Conservation (phyloP, 2,329 filamentous ascomycete genomes). For the Tolypocladium endophyticum region DNA sequence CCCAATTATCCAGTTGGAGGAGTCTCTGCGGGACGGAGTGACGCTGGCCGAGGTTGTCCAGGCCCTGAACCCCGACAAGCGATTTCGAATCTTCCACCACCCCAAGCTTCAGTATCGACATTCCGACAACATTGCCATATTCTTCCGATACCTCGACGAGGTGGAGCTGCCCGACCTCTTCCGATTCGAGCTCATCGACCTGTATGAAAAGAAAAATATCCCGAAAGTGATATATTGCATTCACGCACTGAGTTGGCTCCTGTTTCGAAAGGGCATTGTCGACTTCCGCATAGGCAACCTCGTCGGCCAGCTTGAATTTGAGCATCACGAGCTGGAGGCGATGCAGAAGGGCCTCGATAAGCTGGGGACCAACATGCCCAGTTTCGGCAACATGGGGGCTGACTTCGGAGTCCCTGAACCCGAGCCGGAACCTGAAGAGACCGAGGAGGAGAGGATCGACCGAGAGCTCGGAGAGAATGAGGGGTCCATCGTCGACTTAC, state of each 20-base stretch:
- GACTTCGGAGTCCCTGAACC: conserved; percentile 78
- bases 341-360: conserved; percentile 97
- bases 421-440: conserved; percentile 69
- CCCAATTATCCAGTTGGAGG: conserved; percentile 86
- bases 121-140: conserved; percentile 94
- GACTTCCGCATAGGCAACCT: conserved; percentile 95
- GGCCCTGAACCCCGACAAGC: conserved; percentile 67
- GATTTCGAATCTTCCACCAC: conserved; percentile 74
- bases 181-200: conserved; percentile 89
- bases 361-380: conserved; percentile 90
- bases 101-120: conserved; percentile 84
- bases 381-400: conserved; percentile 93
- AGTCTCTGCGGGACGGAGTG: conserved; percentile 84
- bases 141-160: conserved; percentile 88
- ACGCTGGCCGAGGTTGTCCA: conserved; percentile 92
- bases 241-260: conserved; percentile 92
- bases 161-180: conserved; percentile 91
- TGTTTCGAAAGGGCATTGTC: conserved; percentile 89
- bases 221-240: conserved; percentile 99
- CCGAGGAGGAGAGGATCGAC: conserved; percentile 79
- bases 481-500: conserved; percentile 62
- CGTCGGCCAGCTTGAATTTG: conserved; percentile 92
- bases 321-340: conserved; percentile 92
- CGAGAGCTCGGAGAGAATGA: conserved; percentile 74
- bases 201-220: conserved; percentile 99